These are phyloP conservation scores for Paecilomyces fulvus DNA, from an alignment of 2,329 filamentous ascomycete genomes.

Conservation along the genomic window DNA sequence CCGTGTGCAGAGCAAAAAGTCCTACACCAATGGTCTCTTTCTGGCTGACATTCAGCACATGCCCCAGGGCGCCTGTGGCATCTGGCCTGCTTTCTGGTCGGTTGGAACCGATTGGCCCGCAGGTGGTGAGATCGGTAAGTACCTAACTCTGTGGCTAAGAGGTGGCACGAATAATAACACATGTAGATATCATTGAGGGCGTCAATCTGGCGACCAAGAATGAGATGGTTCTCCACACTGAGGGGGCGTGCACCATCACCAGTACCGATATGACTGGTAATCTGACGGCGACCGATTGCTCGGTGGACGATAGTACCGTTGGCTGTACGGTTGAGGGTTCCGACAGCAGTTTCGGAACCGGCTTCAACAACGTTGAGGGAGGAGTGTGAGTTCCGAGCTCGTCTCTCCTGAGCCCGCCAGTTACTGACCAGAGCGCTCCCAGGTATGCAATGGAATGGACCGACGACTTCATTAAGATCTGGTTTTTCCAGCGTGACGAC, in stretches of 20 bases:
- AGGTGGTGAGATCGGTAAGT: slow-evolving; percentile 36
- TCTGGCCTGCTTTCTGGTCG: slow-evolving; percentile 44
- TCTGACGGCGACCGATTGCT: slow-evolving; percentile 42
- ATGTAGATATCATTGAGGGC: slow-evolving; percentile 40
- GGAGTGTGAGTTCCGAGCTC: slow-evolving; percentile 23
- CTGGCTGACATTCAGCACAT: slow-evolving; percentile 41
- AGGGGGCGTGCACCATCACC: slow-evolving; percentile 34
- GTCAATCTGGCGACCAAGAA: slow-evolving; percentile 39
- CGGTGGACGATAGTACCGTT: slow-evolving; percentile 29
- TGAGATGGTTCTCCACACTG: slow-evolving; percentile 43
- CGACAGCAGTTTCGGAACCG: slow-evolving; percentile 40
- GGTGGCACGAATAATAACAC: not conserved
- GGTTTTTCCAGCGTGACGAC: slow-evolving; percentile 38
- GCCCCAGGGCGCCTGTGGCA: slow-evolving; percentile 40
- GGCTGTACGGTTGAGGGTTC: slow-evolving; percentile 34
- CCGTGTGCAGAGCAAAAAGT: slow-evolving; percentile 36
- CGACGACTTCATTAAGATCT: slow-evolving; percentile 39
- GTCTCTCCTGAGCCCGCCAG: not conserved
- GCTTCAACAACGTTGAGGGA: slow-evolving; percentile 44
- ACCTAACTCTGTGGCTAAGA: not conserved
- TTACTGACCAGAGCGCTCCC: not conserved
- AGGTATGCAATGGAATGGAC: slow-evolving; percentile 42
- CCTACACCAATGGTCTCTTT: slow-evolving; percentile 38
- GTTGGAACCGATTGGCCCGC: slow-evolving; percentile 33
- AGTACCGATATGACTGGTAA: slow-evolving; percentile 42